Evolutionary conservation across 2,329 filamentous ascomycete genomes (phyloP), one percentile per base, ranked within the genome.

Genomic region (Trichoderma atroviride): DNA sequence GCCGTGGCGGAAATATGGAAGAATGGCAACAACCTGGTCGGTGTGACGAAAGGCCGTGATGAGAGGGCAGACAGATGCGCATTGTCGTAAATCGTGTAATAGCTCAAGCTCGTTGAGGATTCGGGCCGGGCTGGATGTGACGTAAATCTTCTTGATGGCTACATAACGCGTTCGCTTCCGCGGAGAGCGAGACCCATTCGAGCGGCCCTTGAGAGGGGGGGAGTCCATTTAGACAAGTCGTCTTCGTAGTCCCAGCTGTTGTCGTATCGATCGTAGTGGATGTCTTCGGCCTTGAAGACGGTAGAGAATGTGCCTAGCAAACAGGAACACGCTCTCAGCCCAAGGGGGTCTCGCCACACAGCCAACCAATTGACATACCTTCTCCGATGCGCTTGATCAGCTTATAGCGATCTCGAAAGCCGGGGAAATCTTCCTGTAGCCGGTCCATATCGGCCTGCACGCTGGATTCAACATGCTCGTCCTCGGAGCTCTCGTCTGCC

Each of bases 81-180:
- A 97, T 69, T 91, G 88, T 61, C 92, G 88, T 10, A 99, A 87
- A 77, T 97, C 94, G 78, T 97, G 89, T 27, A 99, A 88, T 27
- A 99, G 86, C 75, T 98, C 95, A 22, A 99, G 89, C 81, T 99
- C 96, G 81, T 99, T 99, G 77, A 97, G 88, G 74, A 99, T 98
- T 57, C 96, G 92, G 33, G 90, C 86, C 0, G 96, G 96, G 74
- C 94, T 97, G 72, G 94, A 97, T 0, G 96, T 99, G 73, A 98
- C 96, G 79, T 99, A 99, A 74, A 99, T 99, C 83, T 99, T 99
- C 83, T 99, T 99, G 80, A 99, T 92, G 24, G 96, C 96, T 71
- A 99, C 96, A 76, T 91, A 98, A 78, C 91, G 92, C 29, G 91
- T 73, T 65, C 74, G 78, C 53, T 77, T 75, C 58, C 76, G 77